Percentiles rank a stretch among this genome's conserved stretches.
Conservation (phyloP, 2,329 filamentous ascomycete species). For the Neobulgaria alba region DNA sequence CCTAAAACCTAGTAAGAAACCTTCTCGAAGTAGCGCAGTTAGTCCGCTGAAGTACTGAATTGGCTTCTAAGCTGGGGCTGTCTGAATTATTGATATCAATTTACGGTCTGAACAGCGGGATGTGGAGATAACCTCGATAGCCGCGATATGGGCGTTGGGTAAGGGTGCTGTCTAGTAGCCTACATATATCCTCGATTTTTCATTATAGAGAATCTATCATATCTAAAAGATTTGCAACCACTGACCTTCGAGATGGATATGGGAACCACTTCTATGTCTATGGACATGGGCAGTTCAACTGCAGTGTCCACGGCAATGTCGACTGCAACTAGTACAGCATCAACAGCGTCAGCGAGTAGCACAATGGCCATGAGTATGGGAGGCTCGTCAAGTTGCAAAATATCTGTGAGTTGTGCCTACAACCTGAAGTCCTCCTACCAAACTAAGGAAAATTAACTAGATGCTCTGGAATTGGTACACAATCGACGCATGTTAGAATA, state of each 20-base stretch:
- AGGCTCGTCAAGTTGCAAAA: slow-evolving; percentile 9
- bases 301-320: slow-evolving; percentile 12
- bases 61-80: no score
- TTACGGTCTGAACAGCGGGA: no score
- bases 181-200: no score
- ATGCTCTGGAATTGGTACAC: slow-evolving; percentile 80
- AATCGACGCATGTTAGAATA: slow-evolving; percentile 47
- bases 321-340: slow-evolving; percentile 1
- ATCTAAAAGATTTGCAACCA: background rate
- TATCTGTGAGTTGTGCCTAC: slow-evolving; percentile 6
- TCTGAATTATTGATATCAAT: no score
- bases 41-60: no score
- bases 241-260: slow-evolving; percentile 15
- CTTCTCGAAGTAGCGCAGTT: no score
- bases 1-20: no score
- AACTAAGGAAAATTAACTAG: slow-evolving; percentile 31
- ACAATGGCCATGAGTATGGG: slow-evolving; percentile 13
- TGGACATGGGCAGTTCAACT: slow-evolving; percentile 5
- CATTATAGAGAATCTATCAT: no score
- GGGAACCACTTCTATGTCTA: slow-evolving; percentile 13
- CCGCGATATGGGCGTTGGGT: no score
- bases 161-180: no score
- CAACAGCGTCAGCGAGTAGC: slow-evolving; percentile 7
- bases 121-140: no score
- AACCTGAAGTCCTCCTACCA: background rate